These are phyloP conservation scores for Sphaerulina musiva DNA, from an alignment of 2,329 filamentous ascomycete species.

Conservation along the genomic window DNA sequence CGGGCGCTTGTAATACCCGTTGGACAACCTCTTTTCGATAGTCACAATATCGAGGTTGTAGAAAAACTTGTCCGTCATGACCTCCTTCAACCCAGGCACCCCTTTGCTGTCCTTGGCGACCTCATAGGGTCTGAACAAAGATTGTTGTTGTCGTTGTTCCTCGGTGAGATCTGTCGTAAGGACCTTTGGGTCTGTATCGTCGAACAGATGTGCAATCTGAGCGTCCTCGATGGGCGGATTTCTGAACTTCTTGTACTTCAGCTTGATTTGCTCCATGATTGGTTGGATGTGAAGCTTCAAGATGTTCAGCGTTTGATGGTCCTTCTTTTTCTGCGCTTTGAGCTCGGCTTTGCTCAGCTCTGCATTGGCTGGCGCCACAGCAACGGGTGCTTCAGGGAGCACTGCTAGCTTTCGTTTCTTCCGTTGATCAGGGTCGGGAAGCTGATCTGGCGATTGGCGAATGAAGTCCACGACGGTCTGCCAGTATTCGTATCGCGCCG, in stretches of 20 bases:
- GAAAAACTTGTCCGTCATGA: constrained; percentile 72
- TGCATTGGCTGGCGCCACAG: constrained; percentile 46
- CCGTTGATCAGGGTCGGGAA: constrained; percentile 77
- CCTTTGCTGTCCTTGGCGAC: constrained; percentile 73
- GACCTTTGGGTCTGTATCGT: constrained; percentile 68
- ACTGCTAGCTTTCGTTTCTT: constrained; percentile 78
- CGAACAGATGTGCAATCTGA: constrained; percentile 73
- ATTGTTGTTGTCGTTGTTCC: constrained; percentile 50
- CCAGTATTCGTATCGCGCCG: constrained; percentile 72
- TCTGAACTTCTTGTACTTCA: constrained; percentile 81
- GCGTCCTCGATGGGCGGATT: constrained; percentile 67
- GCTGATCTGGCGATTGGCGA: constrained; percentile 71
- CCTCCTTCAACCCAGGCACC: constrained; percentile 67
- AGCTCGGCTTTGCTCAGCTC: constrained; percentile 69
- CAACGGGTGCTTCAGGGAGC: constrained; percentile 61
- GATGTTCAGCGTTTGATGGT: constrained; percentile 75
- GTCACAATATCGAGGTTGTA: constrained; percentile 91
- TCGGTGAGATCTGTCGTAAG: constrained; percentile 55
- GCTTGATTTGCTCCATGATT: constrained; percentile 94
- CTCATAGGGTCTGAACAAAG: constrained; percentile 64
- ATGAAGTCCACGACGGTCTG: constrained; percentile 66
- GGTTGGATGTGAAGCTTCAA: constrained; percentile 86
- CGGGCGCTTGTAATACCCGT: constrained; percentile 89
- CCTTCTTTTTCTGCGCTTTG: constrained; percentile 71
- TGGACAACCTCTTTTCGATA: constrained; percentile 93